Base-by-base conservation (phyloP, 1,139 yeast species). In the Nakaseomyces kungkrabaensis region DNA sequence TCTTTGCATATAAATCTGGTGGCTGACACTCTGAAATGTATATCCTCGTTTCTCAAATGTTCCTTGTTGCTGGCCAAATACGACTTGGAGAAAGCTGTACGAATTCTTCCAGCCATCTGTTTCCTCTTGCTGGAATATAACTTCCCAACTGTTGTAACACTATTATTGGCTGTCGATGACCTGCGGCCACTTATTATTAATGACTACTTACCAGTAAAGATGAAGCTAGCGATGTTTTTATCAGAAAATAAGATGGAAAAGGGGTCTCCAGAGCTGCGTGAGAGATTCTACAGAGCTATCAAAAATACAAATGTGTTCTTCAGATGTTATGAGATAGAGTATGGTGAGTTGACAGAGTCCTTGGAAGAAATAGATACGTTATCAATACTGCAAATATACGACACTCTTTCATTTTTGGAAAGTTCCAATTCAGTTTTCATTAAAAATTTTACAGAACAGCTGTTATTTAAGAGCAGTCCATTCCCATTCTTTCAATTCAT, bases 401-500 rank as follows among this genome's bases (percentile, higher is more conserved):
- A 59, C 47, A 36, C 60, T 10, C 50, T 57, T 17, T 48, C 52
- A 5, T 58, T 62, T 33, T 48, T 62, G 9, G 57, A 55, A 36
- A 56, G 59, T 40, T 51, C 59, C n/a, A 58, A 61, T 37, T 41
- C 55, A 9, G 50, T 63, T 1, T 63, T 63, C 46, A 60, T 56
- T 38, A 61, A 61, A 46, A 51, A 54, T 5, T 55, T 57, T 31
- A 50, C 56, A 7, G 66, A 63, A 42, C 66, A 64, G 46, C 49
- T 61, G 26, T 41, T 65, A 22, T 63, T 65, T 47, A 61, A 59
- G n/a, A 57, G 56, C 7, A 47, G 53, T 40, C 59, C 61, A 2
- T 61, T 63, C 44, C 66, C 67, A 1, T 49, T 65, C n/a, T 54
- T 52, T 36, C 51, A 59, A 22, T 54, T 60, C 9, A 47, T 61